Evolutionary conservation across 2,329 filamentous ascomycete species (phyloP).

Genomic region (Neonectria neomacrospora): DNA sequence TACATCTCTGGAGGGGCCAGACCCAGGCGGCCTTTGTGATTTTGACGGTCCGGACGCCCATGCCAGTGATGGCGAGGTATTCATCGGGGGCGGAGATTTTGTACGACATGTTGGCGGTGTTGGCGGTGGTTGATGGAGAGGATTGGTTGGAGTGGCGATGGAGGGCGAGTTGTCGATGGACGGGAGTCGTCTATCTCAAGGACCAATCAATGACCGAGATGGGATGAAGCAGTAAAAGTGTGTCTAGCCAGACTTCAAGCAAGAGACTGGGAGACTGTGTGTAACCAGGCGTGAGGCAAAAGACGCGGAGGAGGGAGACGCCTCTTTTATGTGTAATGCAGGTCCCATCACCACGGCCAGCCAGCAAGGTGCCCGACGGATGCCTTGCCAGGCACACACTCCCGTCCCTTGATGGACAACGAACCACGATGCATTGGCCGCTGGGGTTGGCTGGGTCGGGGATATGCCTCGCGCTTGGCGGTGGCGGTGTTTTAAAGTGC

Average conservation of each 20-base stretch:
- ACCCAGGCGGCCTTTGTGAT: slow-evolving; percentile 84
- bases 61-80: slow-evolving; percentile 89
- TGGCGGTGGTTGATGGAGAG: slow-evolving; percentile 6
- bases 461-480: neutral
- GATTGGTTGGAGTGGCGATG: too few species aligned
- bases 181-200: neutral
- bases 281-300: neutral
- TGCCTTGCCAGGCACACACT: neutral
- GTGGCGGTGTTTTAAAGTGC: neutral
- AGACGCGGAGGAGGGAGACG: neutral
- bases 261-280: neutral
- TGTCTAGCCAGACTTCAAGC: neutral
- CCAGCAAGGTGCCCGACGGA: neutral
- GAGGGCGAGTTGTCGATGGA: neutral
- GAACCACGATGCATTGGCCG: neutral
- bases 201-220: slow-evolving; percentile 1
- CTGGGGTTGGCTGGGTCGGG: neutral
- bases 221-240: neutral
- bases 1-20: slow-evolving; percentile 75
- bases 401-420: neutral
- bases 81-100: slow-evolving; percentile 79
- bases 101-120: slow-evolving; percentile 63
- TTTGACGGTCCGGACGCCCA: slow-evolving; percentile 76
- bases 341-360: neutral
- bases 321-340: slow-evolving; percentile 1